These are phyloP conservation scores for Penicillium silybi DNA, from an alignment of 495 filamentous ascomycete species.

Conservation along the genomic window DNA sequence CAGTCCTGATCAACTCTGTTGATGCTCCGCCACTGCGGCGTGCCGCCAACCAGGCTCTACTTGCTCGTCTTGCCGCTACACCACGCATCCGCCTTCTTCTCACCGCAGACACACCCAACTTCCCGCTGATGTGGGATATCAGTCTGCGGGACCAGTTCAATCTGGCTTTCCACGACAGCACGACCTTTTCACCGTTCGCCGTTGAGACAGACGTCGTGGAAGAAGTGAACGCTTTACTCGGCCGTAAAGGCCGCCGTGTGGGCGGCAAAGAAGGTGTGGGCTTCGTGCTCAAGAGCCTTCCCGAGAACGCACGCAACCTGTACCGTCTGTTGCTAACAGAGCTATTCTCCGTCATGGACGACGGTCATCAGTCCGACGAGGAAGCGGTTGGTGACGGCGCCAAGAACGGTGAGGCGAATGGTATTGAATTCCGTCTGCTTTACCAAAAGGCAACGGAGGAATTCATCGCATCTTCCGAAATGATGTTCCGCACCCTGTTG, in stretches of 20 bases:
- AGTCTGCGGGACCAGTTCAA: slow-evolving; percentile 72
- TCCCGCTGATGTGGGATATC: slow-evolving; percentile 86
- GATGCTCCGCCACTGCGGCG: slow-evolving; percentile 75
- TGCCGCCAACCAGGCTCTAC: slow-evolving; percentile 61
- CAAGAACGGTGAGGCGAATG: slow-evolving; percentile 38
- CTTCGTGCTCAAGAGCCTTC: slow-evolving; percentile 83
- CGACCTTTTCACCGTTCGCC: slow-evolving; percentile 77
- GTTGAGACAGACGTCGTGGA: slow-evolving; percentile 75
- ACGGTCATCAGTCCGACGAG: slow-evolving; percentile 44
- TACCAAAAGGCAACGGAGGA: slow-evolving; percentile 96
- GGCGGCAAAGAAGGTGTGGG: slow-evolving; percentile 90
- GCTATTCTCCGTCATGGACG: slow-evolving; percentile 64
- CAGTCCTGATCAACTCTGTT: slow-evolving; percentile 79
- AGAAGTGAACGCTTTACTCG: slow-evolving; percentile 79
- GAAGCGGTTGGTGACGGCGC: slow-evolving; percentile 30
- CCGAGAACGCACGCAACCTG: slow-evolving; percentile 84
- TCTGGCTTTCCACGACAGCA: slow-evolving; percentile 89
- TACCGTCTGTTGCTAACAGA: slow-evolving; percentile 82
- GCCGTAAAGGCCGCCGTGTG: slow-evolving; percentile 73
- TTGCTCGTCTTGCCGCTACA: slow-evolving; percentile 72
- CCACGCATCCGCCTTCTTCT: slow-evolving; percentile 70
- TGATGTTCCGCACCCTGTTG: slow-evolving; percentile 86
- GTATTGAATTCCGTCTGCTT: slow-evolving; percentile 82
- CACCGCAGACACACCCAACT: slow-evolving; percentile 82
- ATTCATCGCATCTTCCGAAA: slow-evolving; percentile 94